Evolutionary conservation across 1,284 basidiomycete genomes (phyloP), one percentile per base, ranked within the genome.

Genomic region (Leucoagaricus sp.): DNA sequence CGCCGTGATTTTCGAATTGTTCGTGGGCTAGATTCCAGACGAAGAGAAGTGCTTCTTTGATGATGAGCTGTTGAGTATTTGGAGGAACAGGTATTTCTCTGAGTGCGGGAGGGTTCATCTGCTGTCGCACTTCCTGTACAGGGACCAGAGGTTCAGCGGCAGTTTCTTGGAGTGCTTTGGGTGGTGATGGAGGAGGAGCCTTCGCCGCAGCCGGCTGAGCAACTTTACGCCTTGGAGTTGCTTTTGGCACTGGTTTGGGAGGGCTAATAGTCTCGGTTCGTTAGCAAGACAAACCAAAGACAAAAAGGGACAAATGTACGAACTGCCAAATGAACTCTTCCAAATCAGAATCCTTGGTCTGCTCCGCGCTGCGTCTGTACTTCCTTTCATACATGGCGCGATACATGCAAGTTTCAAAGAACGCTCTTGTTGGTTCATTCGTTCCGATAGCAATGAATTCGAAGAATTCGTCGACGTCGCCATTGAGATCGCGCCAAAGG

Each of bases 381-480:
- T 95, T 96, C 74, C 93, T 83, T 71, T 98, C 96, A 71, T 89
- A 98, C 81, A 96, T 93, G 57, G 96, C 96, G 41, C 93, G 88
- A 63, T 97, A 89, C 79, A 95, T 91, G 70, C 94, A 95, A 46
- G 92, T 88, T 72, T 97, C 94, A 68, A 98, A 97, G 73, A 91
- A 90, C 13, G 89, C 86, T 49, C 85, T 84, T 4, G 93, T 94
- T 1, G 93, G 93, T 17, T 81, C 87, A 63, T 93, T 93, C 12
- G 93, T 91, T 15, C 89, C 91, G 42, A 79, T 75, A 1, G 87
- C 86, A 47, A 92, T 85, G 65, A 92, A 94, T 70, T 95, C 91
- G 65, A 87, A 92, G 49, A 89, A 79, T 65, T 94, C 92, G 62
- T 92, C 87, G 19, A 86, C 74, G 64, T 91, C 91, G 36, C 91